Conservation (phyloP, 768 basidiomycete genomes). For the Lyophyllum decastes region DNA sequence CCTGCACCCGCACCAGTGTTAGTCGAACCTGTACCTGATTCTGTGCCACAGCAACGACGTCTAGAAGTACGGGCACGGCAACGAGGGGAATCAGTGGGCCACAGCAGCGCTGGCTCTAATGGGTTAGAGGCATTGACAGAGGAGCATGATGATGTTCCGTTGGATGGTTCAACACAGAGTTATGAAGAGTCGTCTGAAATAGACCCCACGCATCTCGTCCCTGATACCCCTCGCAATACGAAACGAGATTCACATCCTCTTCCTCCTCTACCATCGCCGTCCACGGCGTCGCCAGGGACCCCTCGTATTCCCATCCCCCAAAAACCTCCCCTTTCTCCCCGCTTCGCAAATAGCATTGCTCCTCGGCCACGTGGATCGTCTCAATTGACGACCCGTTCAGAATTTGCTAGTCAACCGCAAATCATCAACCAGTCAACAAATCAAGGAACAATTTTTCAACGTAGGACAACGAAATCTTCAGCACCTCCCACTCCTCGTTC, state of each 20-base stretch:
- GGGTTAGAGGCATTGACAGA: conserved; percentile 65
- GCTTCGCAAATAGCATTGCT: conserved; percentile 38
- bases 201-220: conserved; percentile 30
- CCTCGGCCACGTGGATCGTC: conserved; percentile 64
- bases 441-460: conserved; percentile 69
- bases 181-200: conserved; percentile 25
- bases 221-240: conserved; percentile 42
- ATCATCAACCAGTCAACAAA: conserved; percentile 61
- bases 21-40: conserved; percentile 29
- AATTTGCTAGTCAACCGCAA: conserved; percentile 32
- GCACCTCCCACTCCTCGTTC: conserved; percentile 58
- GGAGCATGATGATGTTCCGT: conserved; percentile 44
- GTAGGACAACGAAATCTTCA: conserved; percentile 63
- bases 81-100: conserved; percentile 52
- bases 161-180: conserved; percentile 25
- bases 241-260: conserved; percentile 64
- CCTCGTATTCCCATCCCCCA: conserved; percentile 25
- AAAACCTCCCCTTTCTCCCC: conserved; percentile 48
- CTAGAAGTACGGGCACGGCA: conserved; percentile 39
- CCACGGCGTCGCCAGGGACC: conserved; percentile 28
- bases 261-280: conserved; percentile 62
- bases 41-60: conserved; percentile 28
- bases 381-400: conserved; percentile 41
- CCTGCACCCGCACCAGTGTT: conserved; percentile 48
- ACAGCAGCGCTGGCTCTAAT: conserved; percentile 57